A percentile compares a stretch with the other conserved stretches of the same genome.
phyloP scores from a whole-genome alignment of 371 early-diverging fungal genomes.

The Dinochytrium kinnereticum region DNA sequence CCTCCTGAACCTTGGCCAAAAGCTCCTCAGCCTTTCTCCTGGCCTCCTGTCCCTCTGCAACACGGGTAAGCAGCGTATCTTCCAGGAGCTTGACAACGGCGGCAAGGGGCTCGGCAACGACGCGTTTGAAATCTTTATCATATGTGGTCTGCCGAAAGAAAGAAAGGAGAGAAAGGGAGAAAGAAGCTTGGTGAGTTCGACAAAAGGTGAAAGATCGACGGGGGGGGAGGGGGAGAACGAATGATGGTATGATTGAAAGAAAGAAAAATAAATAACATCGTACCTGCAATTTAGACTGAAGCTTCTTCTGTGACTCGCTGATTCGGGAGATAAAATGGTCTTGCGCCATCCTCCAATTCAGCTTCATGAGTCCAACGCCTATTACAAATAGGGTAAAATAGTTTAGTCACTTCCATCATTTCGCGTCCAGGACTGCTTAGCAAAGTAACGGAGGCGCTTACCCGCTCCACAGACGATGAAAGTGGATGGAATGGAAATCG shows the following conservation, averaged over 20 bases:
- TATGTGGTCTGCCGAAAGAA: constrained; percentile 31
- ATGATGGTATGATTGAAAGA: too few relatives aligned
- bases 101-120: constrained; percentile 41
- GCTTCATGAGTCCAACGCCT: constrained; percentile 37
- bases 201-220: too few relatives aligned
- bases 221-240: too few relatives aligned
- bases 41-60: constrained; percentile 21
- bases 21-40: constrained; percentile 23
- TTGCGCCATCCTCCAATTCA: constrained; percentile 36
- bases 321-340: constrained; percentile 38
- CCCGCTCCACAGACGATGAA: constrained; percentile 28
- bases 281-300: constrained; percentile 40
- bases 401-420: too few relatives aligned
- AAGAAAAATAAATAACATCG: background rate
- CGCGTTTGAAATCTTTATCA: constrained; percentile 41
- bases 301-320: constrained; percentile 38
- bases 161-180: background rate
- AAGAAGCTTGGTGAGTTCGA: too few relatives aligned
- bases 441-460: background rate
- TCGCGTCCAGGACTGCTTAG: too few relatives aligned
- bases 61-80: constrained; percentile 29
- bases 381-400: background rate
- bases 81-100: constrained; percentile 36
- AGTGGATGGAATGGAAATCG: constrained; percentile 44
- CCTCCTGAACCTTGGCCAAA: background rate